Evolutionary conservation across 257 asterid genomes (phyloP).

Genomic region (Ehretia macrophylla): DNA sequence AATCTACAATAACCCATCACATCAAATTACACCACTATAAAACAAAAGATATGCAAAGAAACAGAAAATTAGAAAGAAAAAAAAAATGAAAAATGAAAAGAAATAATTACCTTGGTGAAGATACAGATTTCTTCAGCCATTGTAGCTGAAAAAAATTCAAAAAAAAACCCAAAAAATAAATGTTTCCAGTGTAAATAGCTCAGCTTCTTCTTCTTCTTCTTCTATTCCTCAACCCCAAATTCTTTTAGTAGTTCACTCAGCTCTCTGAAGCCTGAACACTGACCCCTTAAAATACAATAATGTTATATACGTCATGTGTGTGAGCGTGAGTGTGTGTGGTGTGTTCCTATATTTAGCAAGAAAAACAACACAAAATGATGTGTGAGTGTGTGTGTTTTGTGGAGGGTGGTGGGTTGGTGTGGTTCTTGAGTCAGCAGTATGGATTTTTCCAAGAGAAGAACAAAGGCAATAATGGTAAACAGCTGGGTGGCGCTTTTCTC

Average conservation of each 20-base stretch:
- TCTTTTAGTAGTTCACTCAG: no score
- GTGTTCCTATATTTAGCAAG: no score
- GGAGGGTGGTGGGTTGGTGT: no score
- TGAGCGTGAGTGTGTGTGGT: no score
- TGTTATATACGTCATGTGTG: no score
- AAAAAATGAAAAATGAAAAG: background rate
- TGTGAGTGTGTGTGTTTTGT: no score
- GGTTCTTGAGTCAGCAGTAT: background rate
- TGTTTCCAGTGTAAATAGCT: slow-evolving; percentile 27
- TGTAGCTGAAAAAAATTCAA: slow-evolving; percentile 8
- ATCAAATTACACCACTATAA: no score
- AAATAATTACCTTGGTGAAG: slow-evolving; percentile 62
- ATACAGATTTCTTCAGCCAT: slow-evolving; percentile 80
- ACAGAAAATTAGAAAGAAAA: background rate
- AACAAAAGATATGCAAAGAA: background rate
- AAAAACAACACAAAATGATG: background rate
- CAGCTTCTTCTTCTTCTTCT: slow-evolving; percentile 13
- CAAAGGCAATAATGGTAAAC: slow-evolving; percentile 34
- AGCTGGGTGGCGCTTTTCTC: slow-evolving; percentile 33
- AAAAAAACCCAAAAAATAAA: slow-evolving; percentile 18
- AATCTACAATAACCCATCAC: background rate
- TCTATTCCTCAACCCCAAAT: slow-evolving; percentile 18
- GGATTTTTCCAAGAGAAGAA: slow-evolving; percentile 35
- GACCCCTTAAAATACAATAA: background rate
- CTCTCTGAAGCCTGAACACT: no score